Evolutionary conservation across 192 early-diverging fungal genomes (phyloP), one percentile per base, ranked within the genome.

Genomic region (Gaertneriomyces sp.): DNA sequence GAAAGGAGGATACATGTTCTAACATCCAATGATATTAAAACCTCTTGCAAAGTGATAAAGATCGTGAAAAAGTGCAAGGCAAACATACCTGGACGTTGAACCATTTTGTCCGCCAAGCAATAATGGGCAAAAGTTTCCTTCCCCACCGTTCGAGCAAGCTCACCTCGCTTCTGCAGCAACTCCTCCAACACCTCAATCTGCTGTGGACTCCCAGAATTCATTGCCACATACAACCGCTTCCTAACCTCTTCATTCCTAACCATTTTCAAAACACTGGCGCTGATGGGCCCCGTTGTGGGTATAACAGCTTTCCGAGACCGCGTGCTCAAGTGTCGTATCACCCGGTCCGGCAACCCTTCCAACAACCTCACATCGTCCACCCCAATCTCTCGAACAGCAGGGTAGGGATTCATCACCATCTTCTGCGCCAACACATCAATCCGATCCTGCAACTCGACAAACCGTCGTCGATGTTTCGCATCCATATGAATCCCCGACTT

Each of bases 41-140:
- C 0, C 6, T 19, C 17, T 38, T n/a, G 14, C 33, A 25, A 16
- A 17, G 50, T 42, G n/a, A 51, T 6, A 51, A 51, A 51, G 4
- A 51, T 51, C n/a, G 49, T 4, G n/a, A 6, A 3, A 51, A 6
- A 4, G 20, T 51, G 20, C 0, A 17, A n/a, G 49, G 20, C 20
- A 51, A 14, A 65, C 68, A 16, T 74, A 89, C 87, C 80, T 17
- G 93, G 91, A 43, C 83, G 87, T 55, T 82, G 81, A 6, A 89
- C 93, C 96, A 99, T 99, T 67, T 97, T 97, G 60, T 97, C 94
- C 19, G 81, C 83, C 25, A 99, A 75, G 43, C 85, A 86, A 81
- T 93, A 82, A 59, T 95, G 82, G 16, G 87, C 89, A 85, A 90
- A 99, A 49, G 89, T 93, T 9, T 78, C 74, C 42, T 85, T 85